Conservation (phyloP, 2,329 filamentous ascomycete species). For the Aspergillus fumigatiaffinis region DNA sequence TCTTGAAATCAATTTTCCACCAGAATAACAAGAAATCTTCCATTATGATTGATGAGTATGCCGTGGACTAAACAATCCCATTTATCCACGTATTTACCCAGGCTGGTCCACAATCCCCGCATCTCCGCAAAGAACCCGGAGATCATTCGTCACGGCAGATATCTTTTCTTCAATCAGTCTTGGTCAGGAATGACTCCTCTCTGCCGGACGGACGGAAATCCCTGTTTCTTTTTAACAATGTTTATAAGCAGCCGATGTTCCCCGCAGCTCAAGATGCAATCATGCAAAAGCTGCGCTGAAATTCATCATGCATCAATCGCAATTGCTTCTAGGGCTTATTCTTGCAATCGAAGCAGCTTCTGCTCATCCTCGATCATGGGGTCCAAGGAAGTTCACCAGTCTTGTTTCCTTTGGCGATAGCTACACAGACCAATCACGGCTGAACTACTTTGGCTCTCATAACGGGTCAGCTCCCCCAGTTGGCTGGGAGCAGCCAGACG, state of each 20-base stretch:
- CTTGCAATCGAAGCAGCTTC: background rate
- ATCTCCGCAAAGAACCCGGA: too few relatives aligned
- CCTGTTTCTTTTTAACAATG: background rate
- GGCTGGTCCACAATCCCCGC: too few relatives aligned
- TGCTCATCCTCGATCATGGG: constrained; percentile 12
- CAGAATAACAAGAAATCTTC: too few relatives aligned
- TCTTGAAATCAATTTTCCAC: too few relatives aligned
- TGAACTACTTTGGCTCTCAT: constrained; percentile 59
- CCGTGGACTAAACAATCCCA: too few relatives aligned
- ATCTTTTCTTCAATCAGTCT: too few relatives aligned
- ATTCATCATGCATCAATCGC: background rate
- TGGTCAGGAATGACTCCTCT: too few relatives aligned
- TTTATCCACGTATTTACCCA: too few relatives aligned
- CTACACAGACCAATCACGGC: constrained; percentile 69
- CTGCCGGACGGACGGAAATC: too few relatives aligned
- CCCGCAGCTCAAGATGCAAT: background rate
- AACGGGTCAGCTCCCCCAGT: constrained; percentile 60
- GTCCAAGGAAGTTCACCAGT: constrained; percentile 53
- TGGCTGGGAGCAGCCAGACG: constrained; percentile 51
- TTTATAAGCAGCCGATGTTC: background rate
- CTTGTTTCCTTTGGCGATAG: constrained; percentile 71
- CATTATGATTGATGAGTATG: too few relatives aligned
- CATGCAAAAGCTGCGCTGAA: background rate
- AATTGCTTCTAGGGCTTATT: background rate
- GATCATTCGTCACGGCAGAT: too few relatives aligned